Base-by-base conservation (phyloP, 176 grass and related monocot species). In the Leersia perrieri region DNA sequence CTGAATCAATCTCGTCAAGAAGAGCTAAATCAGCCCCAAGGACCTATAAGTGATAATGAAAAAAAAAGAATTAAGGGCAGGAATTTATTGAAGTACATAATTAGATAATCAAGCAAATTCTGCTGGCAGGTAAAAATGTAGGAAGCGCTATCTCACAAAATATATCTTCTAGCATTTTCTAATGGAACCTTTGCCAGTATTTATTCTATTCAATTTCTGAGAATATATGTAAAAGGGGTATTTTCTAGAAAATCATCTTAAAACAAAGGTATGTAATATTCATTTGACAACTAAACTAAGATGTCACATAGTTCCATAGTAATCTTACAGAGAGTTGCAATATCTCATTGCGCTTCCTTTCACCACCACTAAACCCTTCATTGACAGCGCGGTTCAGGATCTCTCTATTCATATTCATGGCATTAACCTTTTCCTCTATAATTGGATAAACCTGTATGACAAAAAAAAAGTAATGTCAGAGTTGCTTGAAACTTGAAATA, bases 271-370 rank as follows among this genome's bases (percentile, higher is more conserved):
- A 25, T 74, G 47, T 53, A 35, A 58, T 29, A 28, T 82, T 70
- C 0, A 3, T 81, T 49, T 25, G 60, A 42, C 6, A 70, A 3
- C n/a, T 23, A 72, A 38, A 88, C 44, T 38, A 78, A 65, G 33
- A 63, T 41, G 41, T 36, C 42, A 27, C 2, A 64, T 61, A 77
- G 30, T 14, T 55, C 35, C 60, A 72, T 42, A 58, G 42, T 57
- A 62, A 82, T 81, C 90, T 66, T 95, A 98, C 92, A 33, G 90
- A 94, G 80, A 98, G 92, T 86, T 98, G 96, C 79, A 98, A 77
- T 88, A 98, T 98, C 79, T 98, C 92, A 74, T 98, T 98, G 65
- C 88, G 86, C 80, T 98, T 98, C 87, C 88, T 98, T 89, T 98
- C 96, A 63, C 96, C 96, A 60, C 96, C 96, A 63, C 92, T 95